phyloP scores from a whole-genome alignment of 768 basidiomycete species.

The Suillus hirtellus region DNA sequence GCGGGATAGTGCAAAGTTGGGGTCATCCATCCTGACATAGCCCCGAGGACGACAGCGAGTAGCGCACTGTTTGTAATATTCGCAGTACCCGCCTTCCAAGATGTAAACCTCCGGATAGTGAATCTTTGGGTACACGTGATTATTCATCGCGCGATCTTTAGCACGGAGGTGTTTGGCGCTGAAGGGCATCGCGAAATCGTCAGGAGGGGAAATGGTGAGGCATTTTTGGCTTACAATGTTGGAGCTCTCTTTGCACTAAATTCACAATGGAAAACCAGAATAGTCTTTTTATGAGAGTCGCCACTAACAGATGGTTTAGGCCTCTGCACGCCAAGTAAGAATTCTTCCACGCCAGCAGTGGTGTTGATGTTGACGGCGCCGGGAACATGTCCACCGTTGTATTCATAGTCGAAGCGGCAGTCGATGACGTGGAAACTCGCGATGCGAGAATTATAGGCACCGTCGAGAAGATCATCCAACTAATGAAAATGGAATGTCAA shows the following conservation, averaged over 20 bases:
- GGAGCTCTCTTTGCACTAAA: slow-evolving; percentile 95
- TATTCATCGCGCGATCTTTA: slow-evolving; percentile 86
- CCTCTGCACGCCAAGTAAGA: slow-evolving; percentile 65
- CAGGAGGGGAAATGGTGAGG: background rate
- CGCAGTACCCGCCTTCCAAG: slow-evolving; percentile 93
- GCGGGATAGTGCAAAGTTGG: slow-evolving; percentile 74
- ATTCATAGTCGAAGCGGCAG: slow-evolving; percentile 98
- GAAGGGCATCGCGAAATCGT: slow-evolving; percentile 12
- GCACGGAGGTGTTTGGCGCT: slow-evolving; percentile 94
- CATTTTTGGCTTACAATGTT: slow-evolving; percentile 69
- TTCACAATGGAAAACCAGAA: slow-evolving; percentile 97
- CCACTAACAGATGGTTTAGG: slow-evolving; percentile 75
- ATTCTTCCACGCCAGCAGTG: slow-evolving; percentile 73
- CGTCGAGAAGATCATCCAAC: slow-evolving; percentile 79
- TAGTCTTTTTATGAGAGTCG: slow-evolving; percentile 70
- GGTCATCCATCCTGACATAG: slow-evolving; percentile 96
- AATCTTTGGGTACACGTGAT: slow-evolving; percentile 86
- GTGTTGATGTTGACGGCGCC: slow-evolving; percentile 93
- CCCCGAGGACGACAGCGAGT: slow-evolving; percentile 75
- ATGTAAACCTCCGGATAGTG: slow-evolving; percentile 97
- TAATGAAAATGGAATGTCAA: slow-evolving; percentile 33
- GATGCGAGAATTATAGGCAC: slow-evolving; percentile 65
- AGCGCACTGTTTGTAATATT: slow-evolving; percentile 73
- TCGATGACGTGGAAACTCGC: slow-evolving; percentile 82
- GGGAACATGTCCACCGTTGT: slow-evolving; percentile 86